Percentiles rank a stretch among this genome's conserved stretches.
These are phyloP conservation scores for Basidiobolus meristosporus DNA, from an alignment of 371 early-diverging fungal genomes.

Conservation along the genomic window DNA sequence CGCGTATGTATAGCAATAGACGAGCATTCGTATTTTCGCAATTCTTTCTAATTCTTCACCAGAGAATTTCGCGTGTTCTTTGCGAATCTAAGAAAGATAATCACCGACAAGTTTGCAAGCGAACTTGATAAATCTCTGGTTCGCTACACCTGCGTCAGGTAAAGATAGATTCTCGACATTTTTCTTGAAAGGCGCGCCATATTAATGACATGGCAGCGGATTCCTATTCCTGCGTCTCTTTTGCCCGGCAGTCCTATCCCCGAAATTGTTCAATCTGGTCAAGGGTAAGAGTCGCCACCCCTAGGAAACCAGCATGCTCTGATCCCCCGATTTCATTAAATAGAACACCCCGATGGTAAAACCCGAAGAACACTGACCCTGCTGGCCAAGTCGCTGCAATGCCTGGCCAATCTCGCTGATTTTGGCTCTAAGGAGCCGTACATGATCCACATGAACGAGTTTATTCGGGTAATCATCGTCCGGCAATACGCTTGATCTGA, in stretches of 20 bases:
- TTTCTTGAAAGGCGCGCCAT: too few relatives aligned
- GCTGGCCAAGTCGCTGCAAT: slow-evolving; percentile 64
- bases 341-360: slow-evolving; percentile 38
- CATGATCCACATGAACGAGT: slow-evolving; percentile 46
- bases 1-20: background rate
- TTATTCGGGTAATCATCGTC: slow-evolving; percentile 15
- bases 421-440: slow-evolving; percentile 62
- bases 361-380: slow-evolving; percentile 47
- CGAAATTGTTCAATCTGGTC: slow-evolving; percentile 54
- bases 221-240: slow-evolving; percentile 68
- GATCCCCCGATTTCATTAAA: too few relatives aligned
- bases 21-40: too few relatives aligned
- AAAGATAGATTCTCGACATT: background rate
- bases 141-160: background rate
- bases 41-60: too few relatives aligned
- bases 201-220: too few relatives aligned
- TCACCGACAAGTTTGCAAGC: slow-evolving; percentile 10
- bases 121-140: background rate
- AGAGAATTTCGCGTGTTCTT: slow-evolving; percentile 25
- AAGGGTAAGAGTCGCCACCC: too few relatives aligned
- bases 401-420: slow-evolving; percentile 52
- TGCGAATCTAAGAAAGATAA: slow-evolving; percentile 18
- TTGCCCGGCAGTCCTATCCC: slow-evolving; percentile 69
- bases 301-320: too few relatives aligned
- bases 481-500: background rate